A percentile compares a stretch with the other conserved stretches of the same genome.
phyloP scores from a whole-genome alignment of 31 red algal genomes.

The Asparagopsis taxiformis region DNA sequence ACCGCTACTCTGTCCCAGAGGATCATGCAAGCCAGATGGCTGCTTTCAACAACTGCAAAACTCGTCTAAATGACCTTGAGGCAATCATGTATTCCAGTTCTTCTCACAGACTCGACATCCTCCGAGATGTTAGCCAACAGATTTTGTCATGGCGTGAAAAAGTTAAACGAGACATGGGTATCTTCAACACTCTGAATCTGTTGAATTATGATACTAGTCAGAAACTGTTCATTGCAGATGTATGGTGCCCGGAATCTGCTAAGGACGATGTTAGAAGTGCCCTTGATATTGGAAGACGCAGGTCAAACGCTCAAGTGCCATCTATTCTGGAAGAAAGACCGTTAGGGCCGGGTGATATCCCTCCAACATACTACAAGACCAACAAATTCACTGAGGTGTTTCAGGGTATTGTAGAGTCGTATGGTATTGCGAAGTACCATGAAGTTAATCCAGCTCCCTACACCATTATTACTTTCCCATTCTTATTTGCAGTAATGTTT shows the following conservation, averaged over 20 bases:
- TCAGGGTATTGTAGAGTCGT: slow-evolving; percentile 94
- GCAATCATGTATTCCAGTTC: slow-evolving; percentile 72
- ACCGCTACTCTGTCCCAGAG: no score
- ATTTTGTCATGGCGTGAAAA: no score
- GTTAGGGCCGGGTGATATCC: slow-evolving; percentile 31
- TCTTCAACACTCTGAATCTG: slow-evolving; percentile 86
- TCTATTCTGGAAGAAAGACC: slow-evolving; percentile 78
- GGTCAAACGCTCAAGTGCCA: slow-evolving; percentile 84
- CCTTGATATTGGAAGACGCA: slow-evolving; percentile 69
- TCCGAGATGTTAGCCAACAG: no score
- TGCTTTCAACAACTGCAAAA: slow-evolving; percentile 47
- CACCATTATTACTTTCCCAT: slow-evolving; percentile 92
- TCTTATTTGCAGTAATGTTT: slow-evolving; percentile 99
- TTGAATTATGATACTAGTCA: slow-evolving; percentile 95
- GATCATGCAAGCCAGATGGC: no score
- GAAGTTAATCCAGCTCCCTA: slow-evolving; percentile 98
- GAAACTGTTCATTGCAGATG: slow-evolving; percentile 91
- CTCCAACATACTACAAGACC: slow-evolving; percentile 87
- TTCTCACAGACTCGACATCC: no score
- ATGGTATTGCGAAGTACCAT: slow-evolving; percentile 91
- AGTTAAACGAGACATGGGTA: no score
- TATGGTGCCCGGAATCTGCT: slow-evolving; percentile 84
- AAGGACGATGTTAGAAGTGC: slow-evolving; percentile 80
- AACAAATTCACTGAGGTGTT: slow-evolving; percentile 98
- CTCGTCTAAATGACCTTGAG: slow-evolving; percentile 74